Percentiles rank a stretch among this genome's conserved stretches.
Conservation (phyloP, 495 filamentous ascomycete genomes). For the Parathielavia hyrcaniae region DNA sequence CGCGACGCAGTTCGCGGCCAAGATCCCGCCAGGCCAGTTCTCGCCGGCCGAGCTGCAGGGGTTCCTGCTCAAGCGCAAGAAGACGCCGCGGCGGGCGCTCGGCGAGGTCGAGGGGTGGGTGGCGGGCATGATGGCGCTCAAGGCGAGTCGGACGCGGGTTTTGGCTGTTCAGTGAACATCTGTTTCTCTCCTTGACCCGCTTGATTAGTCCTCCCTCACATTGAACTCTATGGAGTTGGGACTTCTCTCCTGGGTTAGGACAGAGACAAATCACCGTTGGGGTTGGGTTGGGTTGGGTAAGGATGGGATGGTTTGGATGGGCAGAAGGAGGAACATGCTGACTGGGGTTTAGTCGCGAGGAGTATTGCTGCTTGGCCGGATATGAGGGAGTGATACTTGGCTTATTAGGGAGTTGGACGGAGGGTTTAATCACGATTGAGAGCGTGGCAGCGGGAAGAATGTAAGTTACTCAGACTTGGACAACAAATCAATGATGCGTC, state of each 20-base stretch:
- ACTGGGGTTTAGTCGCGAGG: too few species aligned
- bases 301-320: not conserved
- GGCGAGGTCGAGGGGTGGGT: slow-evolving; percentile 53
- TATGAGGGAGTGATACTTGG: too few species aligned
- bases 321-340: not conserved
- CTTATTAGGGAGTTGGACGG: too few species aligned
- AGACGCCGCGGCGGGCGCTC: slow-evolving; percentile 53
- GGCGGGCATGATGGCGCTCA: slow-evolving; percentile 40
- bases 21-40: slow-evolving; percentile 47
- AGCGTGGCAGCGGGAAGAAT: too few species aligned
- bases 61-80: slow-evolving; percentile 59
- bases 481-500: too few species aligned
- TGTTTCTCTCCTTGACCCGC: not conserved
- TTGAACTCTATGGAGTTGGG: too few species aligned
- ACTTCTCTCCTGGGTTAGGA: too few species aligned
- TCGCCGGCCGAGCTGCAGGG: slow-evolving; percentile 68
- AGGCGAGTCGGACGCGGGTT: slow-evolving; percentile 37
- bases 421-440: too few species aligned
- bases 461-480: too few species aligned
- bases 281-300: not conserved
- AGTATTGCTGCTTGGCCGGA: too few species aligned
- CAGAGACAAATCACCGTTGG: too few species aligned
- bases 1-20: slow-evolving; percentile 40
- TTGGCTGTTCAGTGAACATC: slow-evolving; percentile 33
- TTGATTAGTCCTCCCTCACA: too few species aligned